A percentile compares a stretch with the other conserved stretches of the same genome.
phyloP scores from a whole-genome alignment of 176 grass and related monocot species.

The Panicum miliaceum region DNA sequence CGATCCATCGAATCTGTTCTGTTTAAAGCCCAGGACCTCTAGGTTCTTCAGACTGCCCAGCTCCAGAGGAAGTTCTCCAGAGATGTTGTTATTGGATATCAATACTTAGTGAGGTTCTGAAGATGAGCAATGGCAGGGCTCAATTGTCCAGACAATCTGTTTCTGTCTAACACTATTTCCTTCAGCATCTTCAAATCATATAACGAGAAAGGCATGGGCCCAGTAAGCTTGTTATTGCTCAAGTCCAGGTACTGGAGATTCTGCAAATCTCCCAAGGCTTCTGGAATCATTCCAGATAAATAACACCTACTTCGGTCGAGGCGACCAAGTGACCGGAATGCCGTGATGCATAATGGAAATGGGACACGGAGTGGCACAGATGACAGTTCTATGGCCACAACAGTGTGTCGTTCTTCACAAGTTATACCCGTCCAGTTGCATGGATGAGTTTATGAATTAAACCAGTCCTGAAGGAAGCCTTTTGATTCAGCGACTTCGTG shows the following conservation, averaged over 20 bases:
- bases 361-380: constrained; percentile 35
- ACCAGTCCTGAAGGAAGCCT: constrained; percentile 59
- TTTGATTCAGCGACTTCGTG: constrained; percentile 42
- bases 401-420: constrained; percentile 39
- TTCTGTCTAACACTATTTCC: constrained; percentile 59
- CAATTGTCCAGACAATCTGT: constrained; percentile 63
- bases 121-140: constrained; percentile 59
- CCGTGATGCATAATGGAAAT: constrained; percentile 55
- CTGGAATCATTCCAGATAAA: constrained; percentile 60
- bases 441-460: constrained; percentile 54
- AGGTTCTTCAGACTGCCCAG: constrained; percentile 65
- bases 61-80: constrained; percentile 61
- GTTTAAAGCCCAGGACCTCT: constrained; percentile 52
- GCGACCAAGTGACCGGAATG: constrained; percentile 54
- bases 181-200: constrained; percentile 58
- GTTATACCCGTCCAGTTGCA: constrained; percentile 79
- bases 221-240: constrained; percentile 65
- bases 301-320: constrained; percentile 63
- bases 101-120: constrained; percentile 58
- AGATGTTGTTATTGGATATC: constrained; percentile 57
- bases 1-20: constrained; percentile 59
- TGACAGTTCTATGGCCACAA: constrained; percentile 71
- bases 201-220: constrained; percentile 59
- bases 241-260: constrained; percentile 71
- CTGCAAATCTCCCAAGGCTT: constrained; percentile 54